Evolutionary conservation across 2,329 filamentous ascomycete species (phyloP).

Genomic region (Colletotrichum cuscutae): DNA sequence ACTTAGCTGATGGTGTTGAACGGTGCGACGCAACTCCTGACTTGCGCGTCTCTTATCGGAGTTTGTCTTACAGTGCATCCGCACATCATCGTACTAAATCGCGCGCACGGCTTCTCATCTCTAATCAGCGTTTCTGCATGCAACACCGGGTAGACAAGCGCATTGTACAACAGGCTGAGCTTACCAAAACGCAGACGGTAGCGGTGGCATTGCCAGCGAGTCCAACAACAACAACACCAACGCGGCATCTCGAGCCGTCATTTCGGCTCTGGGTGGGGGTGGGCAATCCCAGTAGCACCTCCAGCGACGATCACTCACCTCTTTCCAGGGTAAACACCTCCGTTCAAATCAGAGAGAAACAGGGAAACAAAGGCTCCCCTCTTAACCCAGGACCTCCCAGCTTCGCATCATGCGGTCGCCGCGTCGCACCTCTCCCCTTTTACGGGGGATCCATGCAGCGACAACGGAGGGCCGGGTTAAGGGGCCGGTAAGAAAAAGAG

Average conservation of each 20-base stretch:
- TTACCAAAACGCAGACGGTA: neutral
- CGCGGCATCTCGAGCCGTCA: conserved; percentile 19
- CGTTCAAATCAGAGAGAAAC: conserved; percentile 28
- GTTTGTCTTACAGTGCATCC: neutral
- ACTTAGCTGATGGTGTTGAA: neutral
- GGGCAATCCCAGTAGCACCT: neutral
- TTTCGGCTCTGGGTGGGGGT: conserved; percentile 21
- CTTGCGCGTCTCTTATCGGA: conserved; percentile 10
- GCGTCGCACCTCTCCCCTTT: conserved; percentile 24
- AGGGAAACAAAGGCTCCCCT: conserved; percentile 20
- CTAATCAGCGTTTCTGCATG: conserved; percentile 8
- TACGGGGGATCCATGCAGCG: conserved; percentile 26
- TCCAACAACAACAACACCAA: neutral
- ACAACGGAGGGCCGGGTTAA: conserved; percentile 27
- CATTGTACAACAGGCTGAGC: neutral
- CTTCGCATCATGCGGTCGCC: conserved; percentile 15
- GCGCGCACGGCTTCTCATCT: neutral
- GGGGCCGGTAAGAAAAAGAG: conserved; percentile 19
- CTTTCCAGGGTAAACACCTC: conserved; percentile 8
- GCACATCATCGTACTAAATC: neutral
- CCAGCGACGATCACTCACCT: conserved; percentile 11
- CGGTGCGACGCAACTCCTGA: conserved; percentile 5
- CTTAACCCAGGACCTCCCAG: conserved; percentile 14
- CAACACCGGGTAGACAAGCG: neutral
- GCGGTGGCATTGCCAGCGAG: neutral